A percentile compares a stretch with the other conserved stretches of the same genome.
Evolutionary conservation across 2,329 filamentous ascomycete species (phyloP).

Genomic region (Penicillium vulpinum): DNA sequence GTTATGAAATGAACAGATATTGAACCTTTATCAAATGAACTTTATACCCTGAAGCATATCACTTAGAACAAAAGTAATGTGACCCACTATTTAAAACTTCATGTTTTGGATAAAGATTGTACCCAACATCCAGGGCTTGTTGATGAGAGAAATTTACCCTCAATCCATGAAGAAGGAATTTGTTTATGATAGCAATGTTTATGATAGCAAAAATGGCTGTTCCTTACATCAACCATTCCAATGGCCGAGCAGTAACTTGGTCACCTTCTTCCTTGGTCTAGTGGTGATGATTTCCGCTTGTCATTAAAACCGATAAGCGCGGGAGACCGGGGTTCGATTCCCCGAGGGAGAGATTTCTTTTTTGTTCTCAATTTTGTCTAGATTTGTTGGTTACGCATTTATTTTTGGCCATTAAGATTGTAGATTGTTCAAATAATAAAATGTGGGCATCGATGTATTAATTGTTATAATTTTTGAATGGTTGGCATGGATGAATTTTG

Average conservation of each 20-base stretch:
- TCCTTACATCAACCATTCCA: conserved; percentile 22
- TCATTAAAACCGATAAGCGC: conserved; percentile 36
- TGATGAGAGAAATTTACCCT: no score
- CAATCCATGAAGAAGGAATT: no score
- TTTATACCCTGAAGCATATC: background rate
- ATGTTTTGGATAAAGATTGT: no score
- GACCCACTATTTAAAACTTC: no score
- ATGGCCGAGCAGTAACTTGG: conserved; percentile 29
- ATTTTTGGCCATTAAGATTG: background rate
- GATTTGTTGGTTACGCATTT: background rate
- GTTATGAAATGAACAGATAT: background rate
- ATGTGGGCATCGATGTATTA: no score
- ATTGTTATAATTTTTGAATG: no score
- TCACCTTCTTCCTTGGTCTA: conserved; percentile 37
- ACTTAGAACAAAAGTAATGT: background rate
- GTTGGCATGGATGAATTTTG: background rate
- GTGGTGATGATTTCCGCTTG: conserved; percentile 45
- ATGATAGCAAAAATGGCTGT: rapidly evolving
- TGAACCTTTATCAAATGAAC: background rate
- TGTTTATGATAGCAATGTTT: no score
- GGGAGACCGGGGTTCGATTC: conserved; percentile 44
- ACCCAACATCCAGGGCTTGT: no score
- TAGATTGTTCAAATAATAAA: no score
- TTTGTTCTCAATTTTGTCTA: conserved; percentile 15
- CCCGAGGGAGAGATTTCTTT: conserved; percentile 37